Conservation (phyloP, 129 eudicot species). For the Centaurea solstitialis region DNA sequence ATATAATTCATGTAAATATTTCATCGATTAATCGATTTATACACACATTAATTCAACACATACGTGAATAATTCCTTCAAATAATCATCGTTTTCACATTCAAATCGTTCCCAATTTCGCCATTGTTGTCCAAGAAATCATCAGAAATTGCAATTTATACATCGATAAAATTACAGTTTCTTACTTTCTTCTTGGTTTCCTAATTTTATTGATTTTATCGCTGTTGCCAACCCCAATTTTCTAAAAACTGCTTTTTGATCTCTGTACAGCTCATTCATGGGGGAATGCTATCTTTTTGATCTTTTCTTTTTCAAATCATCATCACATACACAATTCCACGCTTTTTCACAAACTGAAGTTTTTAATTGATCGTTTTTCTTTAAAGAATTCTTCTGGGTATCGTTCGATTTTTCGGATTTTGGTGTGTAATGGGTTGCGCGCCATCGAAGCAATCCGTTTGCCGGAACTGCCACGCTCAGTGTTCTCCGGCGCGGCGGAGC, state of each 20-base stretch:
- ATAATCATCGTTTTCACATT: background rate
- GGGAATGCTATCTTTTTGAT: constrained; percentile 49
- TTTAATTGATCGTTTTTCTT: constrained; percentile 3
- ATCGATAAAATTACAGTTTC: background rate
- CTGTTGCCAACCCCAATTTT: constrained; percentile 14
- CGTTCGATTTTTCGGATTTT: background rate
- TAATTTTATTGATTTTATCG: background rate
- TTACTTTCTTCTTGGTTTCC: no score
- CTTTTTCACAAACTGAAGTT: constrained; percentile 6
- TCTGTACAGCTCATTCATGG: constrained; percentile 44
- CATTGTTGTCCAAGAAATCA: background rate
- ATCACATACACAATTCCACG: constrained; percentile 24
- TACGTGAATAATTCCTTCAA: background rate
- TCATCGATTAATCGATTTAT: background rate
- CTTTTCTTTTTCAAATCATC: constrained; percentile 19
- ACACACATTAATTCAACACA: no score
- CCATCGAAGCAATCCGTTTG: constrained; percentile 71
- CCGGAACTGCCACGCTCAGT: constrained; percentile 53
- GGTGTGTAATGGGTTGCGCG: constrained; percentile 71
- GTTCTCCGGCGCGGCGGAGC: constrained; percentile 63
- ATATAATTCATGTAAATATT: background rate
- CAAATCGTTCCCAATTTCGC: background rate
- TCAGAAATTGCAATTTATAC: background rate
- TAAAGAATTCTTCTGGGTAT: constrained; percentile 16
- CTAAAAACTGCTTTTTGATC: background rate